Evolutionary conservation across 768 basidiomycete genomes (phyloP).

Genomic region (Lactifluus rugatus): DNA sequence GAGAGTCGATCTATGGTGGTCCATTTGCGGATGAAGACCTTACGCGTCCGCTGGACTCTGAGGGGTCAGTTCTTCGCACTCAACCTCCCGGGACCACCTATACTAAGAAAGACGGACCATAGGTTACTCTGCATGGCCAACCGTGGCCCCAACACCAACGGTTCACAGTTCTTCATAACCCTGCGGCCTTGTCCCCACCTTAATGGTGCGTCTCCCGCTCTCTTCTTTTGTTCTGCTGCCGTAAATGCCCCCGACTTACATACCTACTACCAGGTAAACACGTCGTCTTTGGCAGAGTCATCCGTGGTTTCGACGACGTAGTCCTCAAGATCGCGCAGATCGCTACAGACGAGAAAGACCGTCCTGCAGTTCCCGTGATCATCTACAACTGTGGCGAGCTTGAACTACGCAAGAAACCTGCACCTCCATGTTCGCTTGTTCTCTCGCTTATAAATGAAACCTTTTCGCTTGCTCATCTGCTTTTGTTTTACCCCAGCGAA

Average conservation of each 20-base stretch:
- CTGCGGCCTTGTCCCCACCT: slow-evolving; percentile 66
- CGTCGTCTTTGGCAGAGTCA: slow-evolving; percentile 41
- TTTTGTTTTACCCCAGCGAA: not conserved
- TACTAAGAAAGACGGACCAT: not conserved
- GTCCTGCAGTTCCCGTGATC: slow-evolving; percentile 55
- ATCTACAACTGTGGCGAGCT: slow-evolving; percentile 81
- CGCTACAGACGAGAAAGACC: slow-evolving; percentile 64
- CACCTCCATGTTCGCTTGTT: slow-evolving; percentile 18
- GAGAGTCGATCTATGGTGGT: slow-evolving; percentile 72
- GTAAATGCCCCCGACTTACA: slow-evolving; percentile 29
- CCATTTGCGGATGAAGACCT: slow-evolving; percentile 75
- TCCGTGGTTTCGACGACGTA: slow-evolving; percentile 53
- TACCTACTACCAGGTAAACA: slow-evolving; percentile 40
- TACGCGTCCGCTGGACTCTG: slow-evolving; percentile 47
- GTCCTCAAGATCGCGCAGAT: slow-evolving; percentile 50
- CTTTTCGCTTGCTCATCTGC: not conserved
- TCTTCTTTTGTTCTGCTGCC: slow-evolving; percentile 21
- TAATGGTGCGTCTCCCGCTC: slow-evolving; percentile 44
- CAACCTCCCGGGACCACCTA: not conserved
- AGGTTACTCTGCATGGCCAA: slow-evolving; percentile 88
- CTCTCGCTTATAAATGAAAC: not conserved
- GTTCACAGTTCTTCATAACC: slow-evolving; percentile 82
- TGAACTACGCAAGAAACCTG: slow-evolving; percentile 46
- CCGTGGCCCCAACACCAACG: slow-evolving; percentile 73
- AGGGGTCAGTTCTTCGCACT: slow-evolving; percentile 35